Evolutionary conservation across 768 basidiomycete genomes (phyloP), one percentile per base, ranked within the genome.

Genomic region (Trametes villosa): DNA sequence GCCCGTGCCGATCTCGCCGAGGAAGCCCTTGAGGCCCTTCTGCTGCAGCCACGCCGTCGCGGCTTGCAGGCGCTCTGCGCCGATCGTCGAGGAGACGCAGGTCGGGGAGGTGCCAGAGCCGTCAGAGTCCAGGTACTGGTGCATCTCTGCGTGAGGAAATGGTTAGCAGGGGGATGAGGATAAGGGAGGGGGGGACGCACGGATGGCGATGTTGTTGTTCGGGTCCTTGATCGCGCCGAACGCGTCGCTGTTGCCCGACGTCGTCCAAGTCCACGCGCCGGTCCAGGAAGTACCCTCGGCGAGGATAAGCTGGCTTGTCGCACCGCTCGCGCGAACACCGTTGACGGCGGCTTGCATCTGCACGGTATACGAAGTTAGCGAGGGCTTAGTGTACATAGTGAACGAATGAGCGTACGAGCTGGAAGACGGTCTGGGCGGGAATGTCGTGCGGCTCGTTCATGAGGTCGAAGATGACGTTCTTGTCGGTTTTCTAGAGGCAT

Each of bases 371-470:
- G 48, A 17, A 20, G 17, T 45, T 9, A 26, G 57, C 60, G 50
- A 61, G 59, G 31, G 57, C 9, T 40, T 60, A 26, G 29, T 31
- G 9, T 9, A 15, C 6, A 48, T 49, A 50, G 41, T 27, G 44
- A 38, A 15, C 41, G 34, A n/a, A 31, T 33, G 41, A 26, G 59
- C 76, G n/a, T 68, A 83, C 83, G 53, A 86, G 71, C 46, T 76
- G 65, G 69, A 81, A 81, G 26, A 83, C 84, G 29, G 75, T 75
- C n/a, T 71, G 63, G 7, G 85, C 85, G 58, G 80, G 76, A 58
- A 86, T 84, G 59, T 72, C 83, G 64, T 86, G 73, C 45, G 88
- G 88, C 74, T 89, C 86, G 75, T 89, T 90, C 83, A 80, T 81
- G 64, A 84, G 70, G 67, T 84, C 86, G 71, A 87, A 87, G 67